Percentiles rank a stretch among this genome's conserved stretches.
phyloP scores from a whole-genome alignment of 106 monocot species.

The Narthecium ossifragum region DNA sequence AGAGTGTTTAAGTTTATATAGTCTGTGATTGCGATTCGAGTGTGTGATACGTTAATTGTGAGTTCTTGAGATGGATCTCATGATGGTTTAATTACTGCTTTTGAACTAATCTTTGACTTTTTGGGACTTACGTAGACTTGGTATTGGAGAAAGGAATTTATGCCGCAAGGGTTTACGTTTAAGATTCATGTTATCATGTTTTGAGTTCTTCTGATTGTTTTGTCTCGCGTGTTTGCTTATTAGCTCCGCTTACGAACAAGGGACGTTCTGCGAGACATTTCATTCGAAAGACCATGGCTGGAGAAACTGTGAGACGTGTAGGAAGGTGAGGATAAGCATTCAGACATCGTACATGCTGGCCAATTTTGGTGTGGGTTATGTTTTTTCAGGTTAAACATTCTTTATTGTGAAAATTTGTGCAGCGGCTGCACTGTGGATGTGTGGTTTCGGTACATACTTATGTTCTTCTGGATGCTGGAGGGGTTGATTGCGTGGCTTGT shows the following conservation, averaged over 20 bases:
- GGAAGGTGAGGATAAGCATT: slow-evolving; percentile 27
- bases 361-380: neutral
- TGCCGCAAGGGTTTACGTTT: no score
- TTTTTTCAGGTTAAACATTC: neutral
- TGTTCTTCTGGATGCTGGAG: slow-evolving; percentile 48
- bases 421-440: slow-evolving; percentile 65
- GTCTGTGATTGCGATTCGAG: no score
- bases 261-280: slow-evolving; percentile 53
- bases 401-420: neutral
- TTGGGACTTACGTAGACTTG: no score
- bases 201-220: neutral
- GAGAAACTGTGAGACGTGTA: slow-evolving; percentile 64
- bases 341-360: neutral
- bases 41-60: no score
- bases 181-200: neutral
- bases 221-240: neutral
- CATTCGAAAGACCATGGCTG: slow-evolving; percentile 48
- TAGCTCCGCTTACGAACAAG: slow-evolving; percentile 44
- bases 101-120: no score
- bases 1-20: neutral
- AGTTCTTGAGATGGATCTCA: no score
- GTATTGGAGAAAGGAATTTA: no score
- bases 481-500: slow-evolving; percentile 49
- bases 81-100: no score
- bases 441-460: slow-evolving; percentile 39